Percentiles rank a stretch among this genome's conserved stretches.
These are phyloP conservation scores for Sporothrix schenckii DNA, from an alignment of 2,329 filamentous ascomycete species.

Conservation along the genomic window DNA sequence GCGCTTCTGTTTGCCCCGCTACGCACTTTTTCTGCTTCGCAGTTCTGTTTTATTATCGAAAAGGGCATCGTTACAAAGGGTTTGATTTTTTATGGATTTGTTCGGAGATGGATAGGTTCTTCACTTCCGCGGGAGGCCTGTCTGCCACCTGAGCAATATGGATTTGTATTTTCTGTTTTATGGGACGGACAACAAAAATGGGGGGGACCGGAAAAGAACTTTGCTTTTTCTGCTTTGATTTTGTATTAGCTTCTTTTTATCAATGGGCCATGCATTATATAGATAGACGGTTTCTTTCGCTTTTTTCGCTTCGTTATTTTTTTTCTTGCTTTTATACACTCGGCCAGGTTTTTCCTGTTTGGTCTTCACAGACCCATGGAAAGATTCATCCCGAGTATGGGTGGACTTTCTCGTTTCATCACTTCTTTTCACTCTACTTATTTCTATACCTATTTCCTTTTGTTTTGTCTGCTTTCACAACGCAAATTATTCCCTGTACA, in stretches of 20 bases:
- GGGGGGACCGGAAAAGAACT: constrained; percentile 32
- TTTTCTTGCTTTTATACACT: background rate
- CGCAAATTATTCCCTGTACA: constrained; percentile 25
- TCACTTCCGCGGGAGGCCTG: background rate
- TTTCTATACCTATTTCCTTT: constrained; percentile 27
- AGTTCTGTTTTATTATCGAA: constrained; percentile 24
- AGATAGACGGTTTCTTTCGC: constrained; percentile 29
- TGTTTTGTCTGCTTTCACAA: constrained; percentile 12
- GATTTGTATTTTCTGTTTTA: constrained; percentile 12
- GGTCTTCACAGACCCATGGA: constrained; percentile 21
- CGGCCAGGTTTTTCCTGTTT: background rate
- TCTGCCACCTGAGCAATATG: background rate
- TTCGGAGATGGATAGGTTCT: constrained; percentile 5
- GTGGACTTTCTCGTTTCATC: background rate
- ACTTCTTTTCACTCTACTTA: background rate
- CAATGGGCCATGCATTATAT: constrained; percentile 32
- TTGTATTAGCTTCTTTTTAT: background rate
- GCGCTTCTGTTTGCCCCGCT: constrained; percentile 7
- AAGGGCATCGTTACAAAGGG: constrained; percentile 20
- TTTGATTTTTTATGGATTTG: background rate
- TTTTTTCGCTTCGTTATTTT: background rate
- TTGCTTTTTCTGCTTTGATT: constrained; percentile 25
- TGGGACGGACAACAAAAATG: constrained; percentile 31
- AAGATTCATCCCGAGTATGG: background rate
- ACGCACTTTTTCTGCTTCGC: background rate